These are phyloP conservation scores for Baeospora myosura DNA, from an alignment of 1,284 basidiomycete genomes.

Conservation along the genomic window DNA sequence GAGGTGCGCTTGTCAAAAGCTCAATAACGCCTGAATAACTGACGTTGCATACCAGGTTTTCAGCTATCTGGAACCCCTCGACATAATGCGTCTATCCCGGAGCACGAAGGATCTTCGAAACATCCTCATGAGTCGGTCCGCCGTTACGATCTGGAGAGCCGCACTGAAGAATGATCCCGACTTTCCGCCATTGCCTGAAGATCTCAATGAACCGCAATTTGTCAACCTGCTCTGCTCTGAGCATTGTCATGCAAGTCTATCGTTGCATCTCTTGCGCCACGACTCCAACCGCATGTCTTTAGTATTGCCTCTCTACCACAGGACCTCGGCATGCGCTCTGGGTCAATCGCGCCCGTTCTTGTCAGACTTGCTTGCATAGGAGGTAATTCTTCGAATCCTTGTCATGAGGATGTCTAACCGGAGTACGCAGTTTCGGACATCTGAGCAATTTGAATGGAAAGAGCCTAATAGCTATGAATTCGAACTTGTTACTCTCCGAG, in stretches of 20 bases:
- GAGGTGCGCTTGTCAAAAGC: not conserved
- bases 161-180: constrained; percentile 21
- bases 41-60: constrained; percentile 6
- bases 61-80: constrained; percentile 28
- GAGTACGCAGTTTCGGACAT: no score
- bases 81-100: constrained; percentile 32
- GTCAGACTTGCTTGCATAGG: no score
- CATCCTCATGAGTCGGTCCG: constrained; percentile 27
- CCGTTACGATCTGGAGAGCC: constrained; percentile 27
- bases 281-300: no score
- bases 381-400: no score
- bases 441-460: no score
- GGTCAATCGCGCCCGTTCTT: no score
- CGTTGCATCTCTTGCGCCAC: no score
- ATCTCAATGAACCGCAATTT: constrained; percentile 3
- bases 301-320: no score
- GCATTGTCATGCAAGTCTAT: not conserved
- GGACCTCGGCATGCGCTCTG: no score
- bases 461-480: no score
- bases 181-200: not conserved
- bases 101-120: constrained; percentile 32
- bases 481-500: no score
- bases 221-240: not conserved
- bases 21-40: not conserved
- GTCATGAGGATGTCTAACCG: no score